Evolutionary conservation across 1,284 basidiomycete species (phyloP), one percentile per base, ranked within the genome.

Genomic region (Microbotryum lychnidis-dioicae): DNA sequence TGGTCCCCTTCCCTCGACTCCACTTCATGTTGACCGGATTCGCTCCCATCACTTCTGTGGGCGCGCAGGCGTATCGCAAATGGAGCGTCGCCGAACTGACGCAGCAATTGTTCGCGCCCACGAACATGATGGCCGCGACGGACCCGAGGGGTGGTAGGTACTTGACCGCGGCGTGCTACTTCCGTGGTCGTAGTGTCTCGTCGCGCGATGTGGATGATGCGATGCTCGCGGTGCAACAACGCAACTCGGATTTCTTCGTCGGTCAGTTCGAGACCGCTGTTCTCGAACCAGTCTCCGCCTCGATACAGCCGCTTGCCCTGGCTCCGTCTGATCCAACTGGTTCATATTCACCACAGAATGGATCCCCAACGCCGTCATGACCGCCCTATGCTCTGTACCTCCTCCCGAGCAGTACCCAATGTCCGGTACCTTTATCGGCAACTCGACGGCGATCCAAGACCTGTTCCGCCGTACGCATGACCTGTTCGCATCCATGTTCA

Each of bases 211-310:
- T 89, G 51, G 75, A 77, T 67, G 73, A 76, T 46, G 70, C 73
- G 42, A 74, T 50, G 62, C 57, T 48, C 21, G 27, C 44, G 37
- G 53, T 62, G 59, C 69, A 64, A 53, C 73, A 76, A 62, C 74
- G 94, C 85, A 97, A 97, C 82, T 88, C 88, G 33, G 87, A 88
- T 18, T 96, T 92, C 82, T 97, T 97, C 74, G 92, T 96, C 73
- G 75, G 62, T 65, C 47, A 10, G 58, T 52, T 10, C 87, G 87
- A 74, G 45, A 10, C 29, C 50, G 71, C 74, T 67, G 61, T 42
- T 14, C 16, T 42, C 31, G 31, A 31, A 31, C 8, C 8, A 31
- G 8, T 7, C 31, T 8, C 8, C 31, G 9, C 31, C 31, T 31
- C 10, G 31, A 31, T 31, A 7, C 31, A 31, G 70, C 48, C 70